A percentile compares a stretch with the other conserved stretches of the same genome.
These are phyloP conservation scores for Rhizopus arrhizus DNA, from an alignment of 371 early-diverging fungal genomes.

Conservation along the genomic window DNA sequence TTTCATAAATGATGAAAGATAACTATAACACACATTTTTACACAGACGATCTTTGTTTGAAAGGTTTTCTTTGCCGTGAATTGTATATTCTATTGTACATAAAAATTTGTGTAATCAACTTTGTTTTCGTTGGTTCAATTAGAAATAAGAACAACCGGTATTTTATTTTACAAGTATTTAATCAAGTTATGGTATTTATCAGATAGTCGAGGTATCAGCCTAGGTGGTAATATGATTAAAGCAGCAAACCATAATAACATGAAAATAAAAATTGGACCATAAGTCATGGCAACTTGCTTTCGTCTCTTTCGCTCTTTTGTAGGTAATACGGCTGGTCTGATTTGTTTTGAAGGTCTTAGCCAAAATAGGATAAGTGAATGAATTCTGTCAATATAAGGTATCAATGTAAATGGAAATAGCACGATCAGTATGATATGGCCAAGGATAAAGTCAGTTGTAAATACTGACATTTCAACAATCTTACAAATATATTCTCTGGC, in stretches of 20 bases:
- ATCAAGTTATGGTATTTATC: slow-evolving; percentile 18
- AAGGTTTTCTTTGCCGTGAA: too few species aligned
- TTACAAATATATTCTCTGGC: slow-evolving; percentile 84
- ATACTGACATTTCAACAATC: slow-evolving; percentile 83
- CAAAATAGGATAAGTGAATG: slow-evolving; percentile 86
- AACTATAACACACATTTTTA: too few species aligned
- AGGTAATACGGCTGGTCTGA: slow-evolving; percentile 30
- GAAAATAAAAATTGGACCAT: slow-evolving; percentile 26
- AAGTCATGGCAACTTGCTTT: slow-evolving; percentile 9
- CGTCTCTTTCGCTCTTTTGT: slow-evolving; percentile 30
- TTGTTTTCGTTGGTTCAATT: not conserved
- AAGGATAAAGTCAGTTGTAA: slow-evolving; percentile 79
- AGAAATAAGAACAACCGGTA: not conserved
- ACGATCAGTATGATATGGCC: slow-evolving; percentile 79
- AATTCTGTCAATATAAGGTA: slow-evolving; percentile 75
- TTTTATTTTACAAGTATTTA: slow-evolving; percentile 23
- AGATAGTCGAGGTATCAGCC: slow-evolving; percentile 18
- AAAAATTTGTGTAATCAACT: not conserved
- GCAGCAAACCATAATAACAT: slow-evolving; percentile 21
- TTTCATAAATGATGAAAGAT: too few species aligned
- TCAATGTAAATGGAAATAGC: slow-evolving; percentile 68
- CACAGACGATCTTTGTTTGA: too few species aligned
- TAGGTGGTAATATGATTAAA: slow-evolving; percentile 28
- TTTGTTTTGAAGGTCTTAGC: slow-evolving; percentile 59
- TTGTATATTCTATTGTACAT: not conserved